phyloP scores from a whole-genome alignment of 495 filamentous ascomycete genomes.

The Cercophora scortea region DNA sequence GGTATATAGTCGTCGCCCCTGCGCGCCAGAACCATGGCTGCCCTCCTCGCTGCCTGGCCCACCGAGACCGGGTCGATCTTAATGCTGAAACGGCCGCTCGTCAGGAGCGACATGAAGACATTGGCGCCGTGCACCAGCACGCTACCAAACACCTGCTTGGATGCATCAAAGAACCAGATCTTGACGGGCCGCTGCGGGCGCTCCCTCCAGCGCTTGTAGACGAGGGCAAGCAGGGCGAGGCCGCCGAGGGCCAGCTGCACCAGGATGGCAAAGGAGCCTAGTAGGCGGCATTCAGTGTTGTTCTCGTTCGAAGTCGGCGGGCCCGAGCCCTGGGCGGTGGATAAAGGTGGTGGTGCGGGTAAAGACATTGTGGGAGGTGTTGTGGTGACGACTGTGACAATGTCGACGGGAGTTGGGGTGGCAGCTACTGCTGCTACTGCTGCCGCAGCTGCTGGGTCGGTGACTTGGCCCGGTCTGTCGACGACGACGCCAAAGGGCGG shows the following conservation, averaged over 20 bases:
- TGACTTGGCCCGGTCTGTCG: neutral
- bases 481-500: slow-evolving; percentile 14
- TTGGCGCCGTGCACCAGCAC: slow-evolving; percentile 86
- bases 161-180: slow-evolving; percentile 95
- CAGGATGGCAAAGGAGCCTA: slow-evolving; percentile 81
- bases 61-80: slow-evolving; percentile 34
- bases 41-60: neutral
- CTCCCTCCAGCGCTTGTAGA: slow-evolving; percentile 90
- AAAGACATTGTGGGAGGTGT: slow-evolving; percentile 10
- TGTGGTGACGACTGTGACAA: slow-evolving; percentile 6
- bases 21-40: neutral
- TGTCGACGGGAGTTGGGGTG: slow-evolving; percentile 7
- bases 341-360: slow-evolving; percentile 6
- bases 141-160: slow-evolving; percentile 95
- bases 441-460: neutral
- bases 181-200: slow-evolving; percentile 82
- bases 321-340: slow-evolving; percentile 23
- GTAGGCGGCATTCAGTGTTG: slow-evolving; percentile 65
- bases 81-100: slow-evolving; percentile 65
- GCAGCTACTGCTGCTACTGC: neutral
- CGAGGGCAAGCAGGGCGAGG: slow-evolving; percentile 74
- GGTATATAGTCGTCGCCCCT: slow-evolving; percentile 47
- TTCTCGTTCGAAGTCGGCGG: slow-evolving; percentile 19
- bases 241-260: slow-evolving; percentile 83
- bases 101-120: slow-evolving; percentile 91